Evolutionary conservation across 768 basidiomycete genomes (phyloP), one percentile per base, ranked within the genome.

Genomic region (Mrakia blollopis): DNA sequence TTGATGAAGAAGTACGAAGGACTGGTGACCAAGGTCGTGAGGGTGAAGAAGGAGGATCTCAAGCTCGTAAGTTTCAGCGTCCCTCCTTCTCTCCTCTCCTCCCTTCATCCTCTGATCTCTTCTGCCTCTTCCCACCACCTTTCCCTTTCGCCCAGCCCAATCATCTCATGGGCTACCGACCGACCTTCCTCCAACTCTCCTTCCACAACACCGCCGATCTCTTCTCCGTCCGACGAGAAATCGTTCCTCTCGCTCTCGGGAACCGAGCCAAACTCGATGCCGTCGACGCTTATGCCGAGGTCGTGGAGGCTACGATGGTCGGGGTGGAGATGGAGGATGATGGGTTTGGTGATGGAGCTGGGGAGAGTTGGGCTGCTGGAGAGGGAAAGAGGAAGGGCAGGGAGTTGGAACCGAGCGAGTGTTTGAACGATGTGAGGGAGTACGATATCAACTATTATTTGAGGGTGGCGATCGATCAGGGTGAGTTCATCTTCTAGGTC

Each of bases 381-480:
- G 47, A 81, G 80, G 60, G 90, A 89, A 75, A 78, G 67, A 44
- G 78, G 23, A 91, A 93, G 81, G 87, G 86, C 80, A 92, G 79
- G 61, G 84, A 84, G 71, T 77, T 79, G 71, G 84, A 97, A 82
- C 93, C 96, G n/a, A 87, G 89, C 69, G 94, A 98, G 73, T 91
- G 89, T 80, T 93, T 98, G 82, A 89, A 97, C 82, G 97, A 99
- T 82, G 88, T 96, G 65, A 89, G 97, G 50, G 97, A 98, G 83
- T 98, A 91, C 84, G 97, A 99, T 83, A 93, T 98, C 37, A 92
- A 93, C 0, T 99, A 98, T 83, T 98, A 98, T 84, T 87, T 97
- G 65, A 94, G 97, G 28, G 96, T 98, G n/a, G 94, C 96, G 21
- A 99, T 99, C 84, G 97, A 99, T 87, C 94, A 95, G 82, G 85